Evolutionary conservation across 257 asterid genomes (phyloP).

Genomic region (Solanum arcanum): DNA sequence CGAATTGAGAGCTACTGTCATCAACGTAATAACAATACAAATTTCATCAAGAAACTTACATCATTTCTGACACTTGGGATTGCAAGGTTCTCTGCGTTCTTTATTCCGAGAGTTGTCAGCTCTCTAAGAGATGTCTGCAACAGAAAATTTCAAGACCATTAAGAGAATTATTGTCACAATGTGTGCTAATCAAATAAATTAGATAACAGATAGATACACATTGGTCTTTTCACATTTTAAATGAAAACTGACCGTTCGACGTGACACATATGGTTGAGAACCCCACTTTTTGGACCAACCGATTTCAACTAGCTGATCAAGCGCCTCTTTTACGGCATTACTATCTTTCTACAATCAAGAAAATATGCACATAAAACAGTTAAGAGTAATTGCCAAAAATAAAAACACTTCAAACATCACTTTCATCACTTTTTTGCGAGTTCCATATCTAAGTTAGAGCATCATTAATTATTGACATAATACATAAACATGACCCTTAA

Average conservation of each 20-base stretch:
- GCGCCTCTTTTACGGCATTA: slow-evolving; percentile 71
- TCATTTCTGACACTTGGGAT: slow-evolving; percentile 89
- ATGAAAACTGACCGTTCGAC: slow-evolving; percentile 72
- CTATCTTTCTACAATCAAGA: slow-evolving; percentile 46
- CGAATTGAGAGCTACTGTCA: not conserved
- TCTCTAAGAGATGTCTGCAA: slow-evolving; percentile 79
- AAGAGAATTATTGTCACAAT: not conserved
- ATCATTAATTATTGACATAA: too few relatives aligned
- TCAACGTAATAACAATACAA: not conserved
- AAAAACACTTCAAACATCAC: too few relatives aligned
- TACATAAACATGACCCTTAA: too few relatives aligned
- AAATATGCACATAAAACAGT: slow-evolving; percentile 5
- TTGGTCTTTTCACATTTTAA: not conserved
- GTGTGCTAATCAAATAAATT: not conserved
- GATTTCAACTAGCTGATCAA: slow-evolving; percentile 62
- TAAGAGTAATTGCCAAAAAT: not conserved
- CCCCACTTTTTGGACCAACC: slow-evolving; percentile 89
- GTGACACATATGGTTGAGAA: slow-evolving; percentile 88
- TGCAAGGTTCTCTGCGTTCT: slow-evolving; percentile 88
- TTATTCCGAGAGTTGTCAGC: slow-evolving; percentile 80
- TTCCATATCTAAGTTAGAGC: too few relatives aligned
- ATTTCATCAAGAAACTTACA: slow-evolving; percentile 35
- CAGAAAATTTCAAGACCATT: not conserved
- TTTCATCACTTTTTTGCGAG: too few relatives aligned
- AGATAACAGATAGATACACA: not conserved